Percentiles rank a stretch among this genome's conserved stretches.
Evolutionary conservation across 2,329 filamentous ascomycete genomes (phyloP).

Genomic region (Diaporthe vexans): DNA sequence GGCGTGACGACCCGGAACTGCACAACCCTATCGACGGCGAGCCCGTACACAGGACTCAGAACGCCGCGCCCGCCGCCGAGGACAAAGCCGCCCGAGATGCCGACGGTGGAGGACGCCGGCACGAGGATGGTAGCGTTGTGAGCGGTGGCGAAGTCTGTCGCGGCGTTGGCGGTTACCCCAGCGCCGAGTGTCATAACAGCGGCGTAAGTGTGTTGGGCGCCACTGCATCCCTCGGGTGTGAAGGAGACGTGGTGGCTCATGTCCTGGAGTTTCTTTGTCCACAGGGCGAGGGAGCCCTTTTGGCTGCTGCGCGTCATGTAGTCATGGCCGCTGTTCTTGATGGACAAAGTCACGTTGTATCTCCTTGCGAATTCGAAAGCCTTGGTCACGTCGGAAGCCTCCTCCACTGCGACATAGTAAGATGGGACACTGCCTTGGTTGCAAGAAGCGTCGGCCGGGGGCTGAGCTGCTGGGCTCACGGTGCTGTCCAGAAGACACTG

Average conservation of each 20-base stretch:
- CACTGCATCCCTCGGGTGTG: not conserved
- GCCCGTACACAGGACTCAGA: not conserved
- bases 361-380: not conserved
- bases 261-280: not conserved
- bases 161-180: not conserved
- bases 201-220: not conserved
- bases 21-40: not conserved
- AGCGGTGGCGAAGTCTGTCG: not conserved
- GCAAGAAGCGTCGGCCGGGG: not conserved
- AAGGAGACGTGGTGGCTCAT: not conserved
- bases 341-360: not conserved
- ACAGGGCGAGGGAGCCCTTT: not conserved
- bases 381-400: not conserved
- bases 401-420: not conserved
- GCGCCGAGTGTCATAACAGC: not conserved
- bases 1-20: not conserved
- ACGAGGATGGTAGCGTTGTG: not conserved
- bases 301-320: not conserved
- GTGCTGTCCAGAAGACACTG: not conserved
- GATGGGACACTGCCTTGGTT: not conserved
- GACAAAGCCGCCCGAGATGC: not conserved
- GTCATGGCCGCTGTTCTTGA: not conserved
- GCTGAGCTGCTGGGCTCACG: too few species aligned
- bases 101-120: not conserved
- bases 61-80: not conserved